phyloP scores from a whole-genome alignment of 768 basidiomycete species.

The Boletus rubescentipes region DNA sequence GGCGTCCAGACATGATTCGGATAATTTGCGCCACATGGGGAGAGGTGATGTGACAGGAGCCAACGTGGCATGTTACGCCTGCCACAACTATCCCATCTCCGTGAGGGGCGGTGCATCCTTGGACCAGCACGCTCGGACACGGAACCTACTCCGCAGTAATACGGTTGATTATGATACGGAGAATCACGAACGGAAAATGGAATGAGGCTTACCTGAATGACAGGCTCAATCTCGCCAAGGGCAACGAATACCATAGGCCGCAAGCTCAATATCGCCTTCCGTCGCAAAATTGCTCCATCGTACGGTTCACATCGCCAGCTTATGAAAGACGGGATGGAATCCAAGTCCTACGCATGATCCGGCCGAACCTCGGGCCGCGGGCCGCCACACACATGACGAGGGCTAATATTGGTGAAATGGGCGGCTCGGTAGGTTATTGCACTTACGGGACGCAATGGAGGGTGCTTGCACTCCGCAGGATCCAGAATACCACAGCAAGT shows the following conservation, averaged over 20 bases:
- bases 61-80: slow-evolving; percentile 11
- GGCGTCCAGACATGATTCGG: not conserved
- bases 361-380: slow-evolving; percentile 12
- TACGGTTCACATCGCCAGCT: not conserved
- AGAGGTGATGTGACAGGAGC: slow-evolving; percentile 7
- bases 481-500: slow-evolving; percentile 2
- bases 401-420: not conserved
- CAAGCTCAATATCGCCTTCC: slow-evolving; percentile 6
- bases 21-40: slow-evolving; percentile 7
- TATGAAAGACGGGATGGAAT: slow-evolving; percentile 3
- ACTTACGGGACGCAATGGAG: slow-evolving; percentile 18
- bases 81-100: slow-evolving; percentile 4
- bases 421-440: slow-evolving; percentile 3
- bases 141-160: slow-evolving; percentile 10
- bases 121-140: not conserved
- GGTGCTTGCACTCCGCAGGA: not conserved
- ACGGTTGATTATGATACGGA: not conserved
- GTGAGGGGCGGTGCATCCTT: slow-evolving; percentile 4
- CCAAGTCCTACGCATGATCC: slow-evolving; percentile 16
- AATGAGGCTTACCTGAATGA: not conserved
- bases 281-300: not conserved
- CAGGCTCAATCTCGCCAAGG: not conserved
- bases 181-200: slow-evolving; percentile 5
- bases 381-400: not conserved
- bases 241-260: slow-evolving; percentile 9